Evolutionary conservation across 306 rosid genomes (phyloP).

Genomic region (Luffa aegyptiaca): DNA sequence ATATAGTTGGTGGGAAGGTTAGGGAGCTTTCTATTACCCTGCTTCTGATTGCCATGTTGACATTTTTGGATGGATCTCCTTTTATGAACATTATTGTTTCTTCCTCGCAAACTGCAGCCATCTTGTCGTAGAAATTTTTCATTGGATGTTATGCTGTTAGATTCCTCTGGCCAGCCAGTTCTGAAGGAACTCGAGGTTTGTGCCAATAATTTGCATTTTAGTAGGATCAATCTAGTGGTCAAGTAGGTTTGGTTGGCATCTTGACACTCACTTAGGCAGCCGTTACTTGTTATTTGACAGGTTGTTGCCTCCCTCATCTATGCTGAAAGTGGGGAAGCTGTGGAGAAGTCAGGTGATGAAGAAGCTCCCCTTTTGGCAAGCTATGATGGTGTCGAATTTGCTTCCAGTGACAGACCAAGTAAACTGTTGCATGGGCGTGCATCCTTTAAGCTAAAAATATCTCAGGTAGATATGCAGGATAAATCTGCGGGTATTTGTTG

Average conservation of each 20-base stretch:
- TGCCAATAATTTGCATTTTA: slow-evolving; percentile 10
- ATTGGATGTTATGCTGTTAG: slow-evolving; percentile 56
- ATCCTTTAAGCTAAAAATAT: slow-evolving; percentile 87
- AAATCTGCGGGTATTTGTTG: background rate
- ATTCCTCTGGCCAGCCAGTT: slow-evolving; percentile 53
- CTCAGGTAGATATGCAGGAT: slow-evolving; percentile 49
- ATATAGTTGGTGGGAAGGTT: slow-evolving; percentile 95
- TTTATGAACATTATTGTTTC: background rate
- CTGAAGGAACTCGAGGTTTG: slow-evolving; percentile 63
- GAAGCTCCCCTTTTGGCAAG: slow-evolving; percentile 82
- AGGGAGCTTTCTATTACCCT: slow-evolving; percentile 15
- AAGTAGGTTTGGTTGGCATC: slow-evolving; percentile 2
- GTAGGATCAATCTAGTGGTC: slow-evolving; percentile 7
- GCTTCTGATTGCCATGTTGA: background rate
- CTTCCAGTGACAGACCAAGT: slow-evolving; percentile 57
- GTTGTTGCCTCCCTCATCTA: slow-evolving; percentile 79
- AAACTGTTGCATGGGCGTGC: slow-evolving; percentile 77
- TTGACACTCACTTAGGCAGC: slow-evolving; percentile 11
- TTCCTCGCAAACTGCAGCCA: slow-evolving; percentile 46
- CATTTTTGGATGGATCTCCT: background rate
- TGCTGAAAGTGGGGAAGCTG: slow-evolving; percentile 56
- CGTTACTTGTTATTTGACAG: slow-evolving; percentile 23
- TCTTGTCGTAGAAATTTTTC: slow-evolving; percentile 89
- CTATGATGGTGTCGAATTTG: slow-evolving; percentile 71
- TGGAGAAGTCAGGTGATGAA: slow-evolving; percentile 65